phyloP scores from a whole-genome alignment of 192 early-diverging fungal genomes.

The Coemansia umbellata region DNA sequence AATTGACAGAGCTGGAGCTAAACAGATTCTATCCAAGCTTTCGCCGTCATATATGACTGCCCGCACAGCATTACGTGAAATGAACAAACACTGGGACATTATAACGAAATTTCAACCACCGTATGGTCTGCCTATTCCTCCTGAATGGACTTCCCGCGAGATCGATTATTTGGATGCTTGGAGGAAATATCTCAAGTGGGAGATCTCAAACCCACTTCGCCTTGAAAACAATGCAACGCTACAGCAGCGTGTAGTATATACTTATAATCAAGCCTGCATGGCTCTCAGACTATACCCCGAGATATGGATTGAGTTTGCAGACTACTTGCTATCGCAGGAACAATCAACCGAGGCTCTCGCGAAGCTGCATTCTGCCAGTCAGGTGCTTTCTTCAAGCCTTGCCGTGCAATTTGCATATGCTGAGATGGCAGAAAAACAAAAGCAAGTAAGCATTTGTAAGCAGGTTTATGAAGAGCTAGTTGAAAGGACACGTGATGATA shows the following conservation, averaged over 20 bases:
- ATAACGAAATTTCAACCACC: constrained; percentile 61
- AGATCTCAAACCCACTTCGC: constrained; percentile 78
- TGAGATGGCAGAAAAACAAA: constrained; percentile 63
- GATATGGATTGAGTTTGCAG: constrained; percentile 65
- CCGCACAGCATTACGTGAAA: constrained; percentile 77
- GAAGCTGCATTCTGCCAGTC: constrained; percentile 30
- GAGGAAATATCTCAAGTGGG: constrained; percentile 91
- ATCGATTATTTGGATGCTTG: constrained; percentile 59
- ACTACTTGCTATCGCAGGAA: constrained; percentile 21
- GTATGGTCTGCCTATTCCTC: constrained; percentile 64
- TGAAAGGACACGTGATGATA: constrained; percentile 7
- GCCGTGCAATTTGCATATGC: constrained; percentile 71
- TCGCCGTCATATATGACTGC: constrained; percentile 94
- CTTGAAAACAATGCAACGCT: constrained; percentile 55
- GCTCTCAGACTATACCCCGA: constrained; percentile 84
- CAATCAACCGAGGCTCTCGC: constrained; percentile 23
- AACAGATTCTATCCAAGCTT: constrained; percentile 79
- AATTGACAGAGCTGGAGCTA: constrained; percentile 74
- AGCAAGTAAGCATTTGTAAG: constrained; percentile 55
- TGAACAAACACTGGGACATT: constrained; percentile 70
- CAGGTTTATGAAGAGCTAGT: constrained; percentile 54
- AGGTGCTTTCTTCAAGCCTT: constrained; percentile 47
- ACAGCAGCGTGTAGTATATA: constrained; percentile 70
- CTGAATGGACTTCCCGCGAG: constrained; percentile 79
- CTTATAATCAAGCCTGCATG: constrained; percentile 83